Percentiles rank a stretch among this genome's conserved stretches.
phyloP scores from a whole-genome alignment of 257 asterid species.

The Coffea eugenioides region DNA sequence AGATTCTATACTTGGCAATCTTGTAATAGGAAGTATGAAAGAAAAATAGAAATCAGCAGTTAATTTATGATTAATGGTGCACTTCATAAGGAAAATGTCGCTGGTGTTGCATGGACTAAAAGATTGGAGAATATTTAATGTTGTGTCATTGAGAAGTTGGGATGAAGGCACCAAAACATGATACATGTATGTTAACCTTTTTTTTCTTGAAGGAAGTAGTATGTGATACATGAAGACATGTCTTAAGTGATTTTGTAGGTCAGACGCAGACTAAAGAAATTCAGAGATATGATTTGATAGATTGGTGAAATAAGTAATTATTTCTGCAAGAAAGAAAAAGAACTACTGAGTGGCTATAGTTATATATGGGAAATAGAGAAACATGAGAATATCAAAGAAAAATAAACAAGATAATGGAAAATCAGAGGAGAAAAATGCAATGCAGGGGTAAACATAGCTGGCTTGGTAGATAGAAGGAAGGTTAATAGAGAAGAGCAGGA shows the following conservation, averaged over 20 bases:
- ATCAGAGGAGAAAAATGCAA: background rate
- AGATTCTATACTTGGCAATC: background rate
- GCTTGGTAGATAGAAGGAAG: background rate
- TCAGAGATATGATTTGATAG: background rate
- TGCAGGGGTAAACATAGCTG: background rate
- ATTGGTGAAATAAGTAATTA: background rate
- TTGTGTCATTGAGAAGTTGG: background rate
- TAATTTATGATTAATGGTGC: background rate
- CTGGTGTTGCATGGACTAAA: background rate
- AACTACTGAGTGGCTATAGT: background rate
- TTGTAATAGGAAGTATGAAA: background rate
- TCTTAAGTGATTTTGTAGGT: background rate
- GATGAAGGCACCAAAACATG: background rate
- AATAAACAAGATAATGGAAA: background rate
- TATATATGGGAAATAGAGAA: background rate
- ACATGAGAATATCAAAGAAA: background rate
- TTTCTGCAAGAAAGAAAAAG: background rate
- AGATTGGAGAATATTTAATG: background rate
- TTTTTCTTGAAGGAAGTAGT: background rate
- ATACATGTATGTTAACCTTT: background rate
- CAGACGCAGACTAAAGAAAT: background rate
- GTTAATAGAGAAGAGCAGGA: background rate
- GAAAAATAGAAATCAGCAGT: background rate
- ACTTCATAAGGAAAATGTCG: background rate
- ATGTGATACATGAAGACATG: background rate